These are phyloP conservation scores for Aureobasidium sp. DNA, from an alignment of 2,329 filamentous ascomycete genomes.

Conservation along the genomic window DNA sequence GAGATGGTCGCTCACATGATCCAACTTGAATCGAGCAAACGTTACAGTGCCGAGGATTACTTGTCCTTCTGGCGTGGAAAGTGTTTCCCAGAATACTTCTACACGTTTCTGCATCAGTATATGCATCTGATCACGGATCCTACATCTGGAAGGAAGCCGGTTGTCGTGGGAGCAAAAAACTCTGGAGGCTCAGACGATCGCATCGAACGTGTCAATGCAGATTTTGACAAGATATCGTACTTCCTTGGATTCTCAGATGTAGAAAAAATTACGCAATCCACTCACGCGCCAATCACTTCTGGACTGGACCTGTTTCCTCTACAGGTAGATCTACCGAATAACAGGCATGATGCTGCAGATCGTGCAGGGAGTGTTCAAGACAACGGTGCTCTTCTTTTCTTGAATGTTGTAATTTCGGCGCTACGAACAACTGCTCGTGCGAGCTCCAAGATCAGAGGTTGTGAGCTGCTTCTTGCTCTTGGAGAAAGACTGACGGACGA, in stretches of 20 bases:
- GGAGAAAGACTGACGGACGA: slow-evolving; percentile 88
- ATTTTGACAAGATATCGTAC: slow-evolving; percentile 97
- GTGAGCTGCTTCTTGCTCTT: slow-evolving; percentile 86
- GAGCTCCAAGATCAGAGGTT: slow-evolving; percentile 79
- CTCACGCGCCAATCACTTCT: slow-evolving; percentile 31
- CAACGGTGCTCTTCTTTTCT: slow-evolving; percentile 86
- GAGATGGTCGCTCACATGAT: slow-evolving; percentile 96
- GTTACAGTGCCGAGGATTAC: slow-evolving; percentile 91
- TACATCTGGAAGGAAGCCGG: slow-evolving; percentile 66
- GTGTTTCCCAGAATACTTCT: slow-evolving; percentile 94
- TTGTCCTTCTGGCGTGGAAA: slow-evolving; percentile 86
- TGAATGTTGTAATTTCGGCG: slow-evolving; percentile 82
- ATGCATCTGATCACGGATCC: slow-evolving; percentile 94
- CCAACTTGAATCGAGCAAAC: slow-evolving; percentile 80
- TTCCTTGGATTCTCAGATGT: slow-evolving; percentile 56
- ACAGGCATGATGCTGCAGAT: slow-evolving; percentile 60
- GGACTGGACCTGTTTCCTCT: slow-evolving; percentile 66
- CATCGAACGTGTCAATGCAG: slow-evolving; percentile 85
- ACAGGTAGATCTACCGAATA: slow-evolving; percentile 77
- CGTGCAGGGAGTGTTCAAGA: slow-evolving; percentile 52
- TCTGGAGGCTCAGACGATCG: slow-evolving; percentile 84
- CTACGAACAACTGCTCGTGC: slow-evolving; percentile 82
- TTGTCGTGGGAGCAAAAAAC: slow-evolving; percentile 62
- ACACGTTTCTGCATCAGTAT: slow-evolving; percentile 94
- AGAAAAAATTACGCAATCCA: slow-evolving; percentile 22